These are phyloP conservation scores for Cadophora sp. DNA, from an alignment of 2,329 filamentous ascomycete genomes.

Conservation along the genomic window DNA sequence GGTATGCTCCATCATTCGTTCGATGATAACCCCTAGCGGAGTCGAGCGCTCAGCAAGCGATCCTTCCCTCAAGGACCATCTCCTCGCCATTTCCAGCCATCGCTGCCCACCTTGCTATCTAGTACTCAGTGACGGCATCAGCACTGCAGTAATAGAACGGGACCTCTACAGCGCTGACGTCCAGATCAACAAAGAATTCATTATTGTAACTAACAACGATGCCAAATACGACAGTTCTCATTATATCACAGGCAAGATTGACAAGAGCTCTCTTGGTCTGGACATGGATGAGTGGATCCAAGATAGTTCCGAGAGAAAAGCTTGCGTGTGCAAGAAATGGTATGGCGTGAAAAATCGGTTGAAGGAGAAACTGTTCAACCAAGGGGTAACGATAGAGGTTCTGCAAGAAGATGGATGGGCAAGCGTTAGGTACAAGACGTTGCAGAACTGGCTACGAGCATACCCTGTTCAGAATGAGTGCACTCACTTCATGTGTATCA, in stretches of 20 bases:
- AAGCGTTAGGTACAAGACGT: slow-evolving; percentile 43
- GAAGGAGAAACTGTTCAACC: slow-evolving; percentile 24
- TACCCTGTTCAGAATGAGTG: slow-evolving; percentile 62
- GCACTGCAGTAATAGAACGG: slow-evolving; percentile 61
- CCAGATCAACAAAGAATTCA: slow-evolving; percentile 56
- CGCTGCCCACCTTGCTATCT: slow-evolving; percentile 59
- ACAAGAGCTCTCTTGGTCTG: slow-evolving; percentile 20
- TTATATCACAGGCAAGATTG: slow-evolving; percentile 2
- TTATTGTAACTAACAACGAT: slow-evolving; percentile 65
- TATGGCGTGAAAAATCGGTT: slow-evolving; percentile 40
- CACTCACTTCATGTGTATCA: slow-evolving; percentile 63
- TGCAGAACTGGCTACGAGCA: slow-evolving; percentile 56
- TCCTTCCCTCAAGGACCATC: slow-evolving; percentile 30
- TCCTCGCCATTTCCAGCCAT: slow-evolving; percentile 39
- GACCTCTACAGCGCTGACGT: slow-evolving; percentile 55
- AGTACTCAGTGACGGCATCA: slow-evolving; percentile 57
- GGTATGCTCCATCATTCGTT: slow-evolving; percentile 53
- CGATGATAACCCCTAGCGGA: slow-evolving; percentile 47
- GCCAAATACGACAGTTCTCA: slow-evolving; percentile 24
- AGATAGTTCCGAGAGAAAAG: slow-evolving; percentile 46
- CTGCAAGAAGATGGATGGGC: slow-evolving; percentile 28
- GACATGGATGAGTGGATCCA: slow-evolving; percentile 42
- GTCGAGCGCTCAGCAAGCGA: slow-evolving; percentile 8
- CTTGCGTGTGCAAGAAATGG: slow-evolving; percentile 50
- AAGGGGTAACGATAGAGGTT: slow-evolving; percentile 17